These are phyloP conservation scores for Cyberlindnera galapagoensis DNA, from an alignment of 805 yeast genomes.

Conservation along the genomic window DNA sequence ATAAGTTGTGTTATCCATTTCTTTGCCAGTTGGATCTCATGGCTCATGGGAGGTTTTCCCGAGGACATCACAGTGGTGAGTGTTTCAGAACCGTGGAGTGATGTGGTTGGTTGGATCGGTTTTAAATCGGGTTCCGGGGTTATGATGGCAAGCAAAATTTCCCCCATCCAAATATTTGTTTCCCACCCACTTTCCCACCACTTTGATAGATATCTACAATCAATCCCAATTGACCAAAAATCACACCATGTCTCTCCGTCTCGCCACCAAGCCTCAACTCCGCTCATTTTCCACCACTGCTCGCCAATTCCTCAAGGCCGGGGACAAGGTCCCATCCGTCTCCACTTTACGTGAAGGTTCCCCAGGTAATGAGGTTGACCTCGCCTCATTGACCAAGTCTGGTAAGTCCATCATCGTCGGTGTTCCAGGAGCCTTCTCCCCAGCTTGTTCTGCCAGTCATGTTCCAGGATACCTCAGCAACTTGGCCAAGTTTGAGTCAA, in stretches of 20 bases:
- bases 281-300: constrained; percentile 24
- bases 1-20: constrained; percentile 36
- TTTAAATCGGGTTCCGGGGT: no score
- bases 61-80: no score
- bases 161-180: no score
- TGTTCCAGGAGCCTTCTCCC: constrained; percentile 76
- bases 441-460: constrained; percentile 68
- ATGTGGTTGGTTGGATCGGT: no score
- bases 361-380: constrained; percentile 56
- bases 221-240: not conserved
- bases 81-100: no score
- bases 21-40: constrained; percentile 23
- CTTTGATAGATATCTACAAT: constrained; percentile 5
- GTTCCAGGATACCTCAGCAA: constrained; percentile 66
- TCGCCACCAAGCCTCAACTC: constrained; percentile 8
- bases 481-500: constrained; percentile 44
- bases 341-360: constrained; percentile 49
- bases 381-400: constrained; percentile 38
- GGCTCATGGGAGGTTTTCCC: not conserved
- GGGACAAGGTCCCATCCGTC: constrained; percentile 55
- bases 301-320: constrained; percentile 37
- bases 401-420: constrained; percentile 55
- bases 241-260: constrained; percentile 9
- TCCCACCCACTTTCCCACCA: not conserved
- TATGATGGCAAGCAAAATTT: no score